Base-by-base conservation (phyloP, 139 green algal species). In the Volvox africanus region DNA sequence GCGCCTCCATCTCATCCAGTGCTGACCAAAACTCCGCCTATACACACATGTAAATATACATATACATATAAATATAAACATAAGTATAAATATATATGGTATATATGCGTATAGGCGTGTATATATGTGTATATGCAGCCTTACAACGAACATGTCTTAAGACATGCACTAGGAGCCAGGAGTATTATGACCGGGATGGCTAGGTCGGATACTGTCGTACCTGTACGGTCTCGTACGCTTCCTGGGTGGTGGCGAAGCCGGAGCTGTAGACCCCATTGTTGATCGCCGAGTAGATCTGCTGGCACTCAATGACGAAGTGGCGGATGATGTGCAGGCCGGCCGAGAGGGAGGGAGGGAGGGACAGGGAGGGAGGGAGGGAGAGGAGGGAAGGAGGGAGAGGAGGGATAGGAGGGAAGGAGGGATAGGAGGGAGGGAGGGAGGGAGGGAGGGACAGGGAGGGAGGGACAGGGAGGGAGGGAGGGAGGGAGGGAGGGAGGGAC, bases 181-280 rank as follows among this genome's bases (percentile, higher is more conserved):
- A 55, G 44, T 9, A 5, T 9, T 55, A 55, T 55, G 44, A 55
- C 44, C 44, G 9, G 44, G 44, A 55, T 55, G 44, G 44, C 44
- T 55, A 9, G 44, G 44, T 14, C 44, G 44, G 44, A 55, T 55
- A 80, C 18, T 82, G 76, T 21, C 84, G 26, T 61, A 93, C 90
- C 86, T 93, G 91, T 44, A 80, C 91, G 0, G 77, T 32, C n/a
- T 97, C 94, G 81, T 98, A 99, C 5, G 95, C 97, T 1, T 61
- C 90, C 89, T 99, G 97, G 0, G 83, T 96, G 30, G 97, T 99
- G 61, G 94, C 84, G 82, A 99, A 99, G 36, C 97, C 97, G 0
- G 80, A 92, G 24, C 93, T 88, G 92, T 94, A 95, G 9, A 93
- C 92, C 14, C 91, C 97, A 83, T 99, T 99, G 95, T 98, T 98